Evolutionary conservation across 495 filamentous ascomycete species (phyloP), one percentile per base, ranked within the genome.

Genomic region (Apiosordaria backusii): DNA sequence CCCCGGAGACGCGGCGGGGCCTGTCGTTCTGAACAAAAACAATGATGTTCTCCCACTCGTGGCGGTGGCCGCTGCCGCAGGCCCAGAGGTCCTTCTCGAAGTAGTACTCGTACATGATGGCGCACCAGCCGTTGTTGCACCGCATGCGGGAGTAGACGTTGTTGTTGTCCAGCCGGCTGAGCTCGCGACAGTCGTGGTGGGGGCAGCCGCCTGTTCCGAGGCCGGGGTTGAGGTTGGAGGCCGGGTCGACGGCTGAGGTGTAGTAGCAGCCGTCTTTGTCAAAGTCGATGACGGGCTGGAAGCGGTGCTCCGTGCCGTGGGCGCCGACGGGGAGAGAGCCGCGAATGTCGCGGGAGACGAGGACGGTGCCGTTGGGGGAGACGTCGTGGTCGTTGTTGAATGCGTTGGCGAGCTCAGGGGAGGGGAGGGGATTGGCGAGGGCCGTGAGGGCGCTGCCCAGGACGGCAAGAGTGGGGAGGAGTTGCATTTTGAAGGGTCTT

Each of bases 31-130:
- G 66, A 21, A 68, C 68, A 40, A 70, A 78, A 45, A 76, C 76
- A 13, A 72, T 69, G 35, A 78, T 69, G 69, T 76, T 71, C 67
- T 78, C 76, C 76, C 76, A 78, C 64, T 78, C 76, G 68, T 78
- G 71, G 7, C 66, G 57, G 63, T 78, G 76, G 16, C 76, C 15
- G 45, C 45, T 27, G 9, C 73, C 26, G 64, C 75, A 69, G 61
- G 67, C 35, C 21, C 35, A 22, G 63, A 61, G 62, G 66, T 78
- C 75, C 67, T 78, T 78, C 67, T 78, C 76, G 27, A 76, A 78
- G 70, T 74, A 78, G 57, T 76, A 75, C 58, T 75, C 73, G 65
- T 78, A 78, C 62, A 76, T 61, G 61, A 63, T 62, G 29, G 61
- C 66, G 26, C 66, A 68, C 40, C 53, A 60, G 7, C 71, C 69